phyloP scores from a whole-genome alignment of 2,329 filamentous ascomycete genomes.

The Xylariaceae sp. region DNA sequence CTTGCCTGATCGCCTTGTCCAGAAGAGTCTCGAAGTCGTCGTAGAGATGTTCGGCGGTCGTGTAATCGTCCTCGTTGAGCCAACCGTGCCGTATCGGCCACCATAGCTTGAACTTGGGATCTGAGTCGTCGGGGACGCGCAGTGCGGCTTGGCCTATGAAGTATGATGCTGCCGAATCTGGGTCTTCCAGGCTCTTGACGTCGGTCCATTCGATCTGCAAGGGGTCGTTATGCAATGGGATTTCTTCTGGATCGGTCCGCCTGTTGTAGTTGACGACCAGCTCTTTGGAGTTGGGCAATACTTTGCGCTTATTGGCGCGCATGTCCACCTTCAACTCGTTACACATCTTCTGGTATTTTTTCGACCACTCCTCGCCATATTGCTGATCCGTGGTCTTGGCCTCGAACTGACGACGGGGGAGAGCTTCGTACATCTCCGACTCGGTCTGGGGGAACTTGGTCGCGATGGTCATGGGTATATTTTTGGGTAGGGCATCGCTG shows the following conservation, averaged over 20 bases:
- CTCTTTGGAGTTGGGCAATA: slow-evolving; percentile 96
- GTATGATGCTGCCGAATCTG: slow-evolving; percentile 61
- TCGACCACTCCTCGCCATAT: slow-evolving; percentile 81
- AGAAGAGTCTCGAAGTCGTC: slow-evolving; percentile 87
- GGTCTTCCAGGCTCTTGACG: slow-evolving; percentile 66
- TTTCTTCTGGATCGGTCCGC: slow-evolving; percentile 79
- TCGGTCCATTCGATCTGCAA: slow-evolving; percentile 96
- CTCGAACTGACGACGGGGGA: slow-evolving; percentile 71
- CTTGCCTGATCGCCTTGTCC: slow-evolving; percentile 82
- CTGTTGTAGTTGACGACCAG: slow-evolving; percentile 94
- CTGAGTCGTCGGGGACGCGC: slow-evolving; percentile 85
- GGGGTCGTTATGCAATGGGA: slow-evolving; percentile 93
- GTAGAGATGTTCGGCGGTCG: slow-evolving; percentile 75
- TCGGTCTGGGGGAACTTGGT: slow-evolving; percentile 78
- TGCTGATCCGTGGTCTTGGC: slow-evolving; percentile 70
- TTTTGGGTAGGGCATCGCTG: slow-evolving; percentile 94
- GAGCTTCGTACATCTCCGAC: slow-evolving; percentile 77
- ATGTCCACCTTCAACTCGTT: slow-evolving; percentile 87
- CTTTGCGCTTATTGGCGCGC: slow-evolving; percentile 91
- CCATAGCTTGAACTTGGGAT: slow-evolving; percentile 86
- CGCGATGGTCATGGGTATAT: slow-evolving; percentile 90
- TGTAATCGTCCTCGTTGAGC: slow-evolving; percentile 89
- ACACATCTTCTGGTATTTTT: slow-evolving; percentile 79
- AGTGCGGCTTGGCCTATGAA: slow-evolving; percentile 82
- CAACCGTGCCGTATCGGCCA: slow-evolving; percentile 88